A percentile compares a stretch with the other conserved stretches of the same genome.
Evolutionary conservation across 2,329 filamentous ascomycete species (phyloP).

Genomic region (Colletotrichum abscissum): DNA sequence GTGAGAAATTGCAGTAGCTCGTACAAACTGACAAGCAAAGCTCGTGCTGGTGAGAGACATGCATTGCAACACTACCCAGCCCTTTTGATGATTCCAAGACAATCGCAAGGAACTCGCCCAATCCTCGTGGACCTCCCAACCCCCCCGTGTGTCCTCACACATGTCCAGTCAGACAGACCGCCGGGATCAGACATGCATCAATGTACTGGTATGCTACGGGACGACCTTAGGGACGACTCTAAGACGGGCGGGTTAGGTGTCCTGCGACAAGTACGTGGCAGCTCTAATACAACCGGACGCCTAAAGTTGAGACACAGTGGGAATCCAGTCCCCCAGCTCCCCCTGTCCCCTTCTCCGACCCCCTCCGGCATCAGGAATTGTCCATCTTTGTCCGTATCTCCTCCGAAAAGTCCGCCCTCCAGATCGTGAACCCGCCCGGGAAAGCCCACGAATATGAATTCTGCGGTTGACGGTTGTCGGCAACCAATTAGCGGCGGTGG

Average conservation of each 20-base stretch:
- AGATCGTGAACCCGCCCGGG: neutral
- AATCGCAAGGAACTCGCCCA: conserved; percentile 16
- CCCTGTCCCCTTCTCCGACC: neutral
- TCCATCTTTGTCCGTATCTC: neutral
- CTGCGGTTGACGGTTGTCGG: neutral
- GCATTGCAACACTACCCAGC: neutral
- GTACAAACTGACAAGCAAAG: no score
- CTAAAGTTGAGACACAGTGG: neutral
- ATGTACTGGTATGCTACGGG: neutral
- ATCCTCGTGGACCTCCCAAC: neutral
- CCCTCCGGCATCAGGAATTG: neutral
- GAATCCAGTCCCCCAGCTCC: neutral
- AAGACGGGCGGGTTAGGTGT: neutral
- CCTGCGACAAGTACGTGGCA: conserved; percentile 6
- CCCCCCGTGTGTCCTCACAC: neutral
- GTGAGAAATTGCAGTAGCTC: neutral
- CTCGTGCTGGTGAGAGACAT: conserved; percentile 18
- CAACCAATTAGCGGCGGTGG: conserved; percentile 7
- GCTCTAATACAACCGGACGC: neutral
- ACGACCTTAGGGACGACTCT: neutral
- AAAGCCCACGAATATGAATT: neutral
- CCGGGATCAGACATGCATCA: neutral
- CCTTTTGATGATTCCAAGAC: neutral
- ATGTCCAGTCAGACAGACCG: conserved; percentile 8
- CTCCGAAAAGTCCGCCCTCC: neutral